phyloP scores from a whole-genome alignment of 768 basidiomycete species.

The Agrocybe pediades region DNA sequence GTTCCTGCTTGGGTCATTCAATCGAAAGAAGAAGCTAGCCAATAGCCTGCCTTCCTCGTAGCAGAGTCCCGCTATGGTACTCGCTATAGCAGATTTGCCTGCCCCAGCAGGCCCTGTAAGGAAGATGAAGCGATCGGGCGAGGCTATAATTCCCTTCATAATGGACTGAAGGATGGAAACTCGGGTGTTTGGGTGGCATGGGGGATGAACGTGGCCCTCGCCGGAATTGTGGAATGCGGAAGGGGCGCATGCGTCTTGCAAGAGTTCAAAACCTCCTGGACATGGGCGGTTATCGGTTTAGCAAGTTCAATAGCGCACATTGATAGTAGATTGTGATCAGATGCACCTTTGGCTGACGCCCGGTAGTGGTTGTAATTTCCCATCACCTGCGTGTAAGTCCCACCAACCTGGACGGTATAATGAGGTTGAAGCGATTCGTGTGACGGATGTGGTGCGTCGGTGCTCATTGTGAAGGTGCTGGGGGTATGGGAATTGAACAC shows the following conservation, averaged over 20 bases:
- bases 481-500: too few relatives aligned
- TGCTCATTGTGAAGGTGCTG: too few relatives aligned
- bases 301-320: too few relatives aligned
- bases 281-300: too few relatives aligned
- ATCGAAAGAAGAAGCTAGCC: constrained; percentile 18
- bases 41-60: not conserved
- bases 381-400: not conserved
- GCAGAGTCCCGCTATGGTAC: constrained; percentile 11
- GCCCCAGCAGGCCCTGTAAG: constrained; percentile 17
- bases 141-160: not conserved
- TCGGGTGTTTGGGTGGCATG: constrained; percentile 17
- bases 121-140: constrained; percentile 18
- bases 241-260: not conserved
- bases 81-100: constrained; percentile 21
- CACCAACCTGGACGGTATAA: not conserved
- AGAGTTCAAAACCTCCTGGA: not conserved
- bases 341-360: too few relatives aligned
- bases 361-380: not conserved
- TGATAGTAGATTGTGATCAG: too few relatives aligned
- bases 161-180: constrained; percentile 6
- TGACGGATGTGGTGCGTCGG: not conserved
- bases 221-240: constrained; percentile 10
- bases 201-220: constrained; percentile 10
- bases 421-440: not conserved
- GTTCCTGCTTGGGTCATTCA: constrained; percentile 3